Evolutionary conservation across 2,329 filamentous ascomycete genomes (phyloP), one percentile per base, ranked within the genome.

Genomic region (Elsinoe australis): DNA sequence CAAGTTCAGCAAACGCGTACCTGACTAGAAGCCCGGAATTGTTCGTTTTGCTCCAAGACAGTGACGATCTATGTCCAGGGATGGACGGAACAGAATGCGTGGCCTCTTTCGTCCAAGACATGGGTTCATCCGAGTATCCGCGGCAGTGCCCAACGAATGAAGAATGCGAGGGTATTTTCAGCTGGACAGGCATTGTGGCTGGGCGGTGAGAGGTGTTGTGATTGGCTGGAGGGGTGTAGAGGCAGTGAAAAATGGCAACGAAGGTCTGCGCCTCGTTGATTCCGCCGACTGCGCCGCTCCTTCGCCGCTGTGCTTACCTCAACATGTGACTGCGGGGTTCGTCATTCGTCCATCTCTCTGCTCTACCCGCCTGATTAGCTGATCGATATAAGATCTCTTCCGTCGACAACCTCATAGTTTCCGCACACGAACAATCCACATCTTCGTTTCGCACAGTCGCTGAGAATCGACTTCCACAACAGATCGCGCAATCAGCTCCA

Each of bases 381-480:
- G 33, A 17, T n/a, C 12, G 22, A 17, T 42, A 42, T 42, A 44
- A 44, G 14, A 44, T 29, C 26, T 31, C 18, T 10, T 26, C 26
- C 39, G n/a, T 24, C 39, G 29, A 26, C 14, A 24, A 44, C 32
- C 39, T 26, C 32, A 32, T 17, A 8, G 12, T 21, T n/a, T 10
- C 14, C 17, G 14, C 29, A 12, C 39, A 32, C 14, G 21, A 9
- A 31, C 39, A 44, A 44, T 3, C 26, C 24, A 32, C 26, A 32
- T 17, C 24, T 41, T 15, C 28, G 18, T 26, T 41, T 41, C 36
- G 21, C 26, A 14, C 50, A 77, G 76, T 74, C 75, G 72, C 12
- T 71, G 71, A n/a, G n/a, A n/a, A n/a, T n/a, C 51, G 71, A 71
- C 29, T 75, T 76, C 65, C 67, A 72, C 53, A 52, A 55, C 67